Base-by-base conservation (phyloP, 2,329 filamentous ascomycete species). In the Orbilia brochopaga region DNA sequence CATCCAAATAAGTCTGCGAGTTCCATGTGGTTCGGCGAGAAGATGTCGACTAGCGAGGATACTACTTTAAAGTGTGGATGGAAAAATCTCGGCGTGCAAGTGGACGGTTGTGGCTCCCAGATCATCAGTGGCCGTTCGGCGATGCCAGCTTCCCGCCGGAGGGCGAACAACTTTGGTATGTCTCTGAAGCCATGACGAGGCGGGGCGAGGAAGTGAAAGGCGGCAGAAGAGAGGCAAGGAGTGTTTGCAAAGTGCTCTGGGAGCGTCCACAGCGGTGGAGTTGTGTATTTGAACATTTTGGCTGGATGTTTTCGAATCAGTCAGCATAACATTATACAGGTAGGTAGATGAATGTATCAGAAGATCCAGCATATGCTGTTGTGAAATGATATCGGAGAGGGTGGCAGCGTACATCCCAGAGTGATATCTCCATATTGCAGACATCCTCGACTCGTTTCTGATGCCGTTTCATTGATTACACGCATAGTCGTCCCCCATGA, bases 11-110 rank as follows among this genome's bases (percentile, higher is more conserved):
- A 53, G 0, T 23, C 62, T 13, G 74, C 72, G 4, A 80, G 62
- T 46, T 80, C 79, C n/a, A 80, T 74, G 50, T 80, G 79, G 58
- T 80, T 80, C 1, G 79, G 79, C 8, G 78, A 79, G 62, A 80
- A 78, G 3, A 80, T 74, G 35, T 79, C 77, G 0, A 80, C 78
- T 0, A 74, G 46, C 50, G 63, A 48, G 6, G 44, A 74, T 21
- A 44, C 78, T 37, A 74, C 78, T 73, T 46, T 76, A 60, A 50
- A 44, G 67, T 72, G 75, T 50, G 69, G 75, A 65, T 77, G 77
- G 72, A 79, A 37, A 75, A 75, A 54, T 74, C 74, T 35, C 5
- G 53, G 58, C 1, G 24, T 61, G 46, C 77, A 78, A 66, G 42
- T 27, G 59, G 75, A 8, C 56, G 75, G 21, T 15, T 27, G 50